These are phyloP conservation scores for Pythium chondricola DNA, from an alignment of 352 stramenopile genomes.

Conservation along the genomic window DNA sequence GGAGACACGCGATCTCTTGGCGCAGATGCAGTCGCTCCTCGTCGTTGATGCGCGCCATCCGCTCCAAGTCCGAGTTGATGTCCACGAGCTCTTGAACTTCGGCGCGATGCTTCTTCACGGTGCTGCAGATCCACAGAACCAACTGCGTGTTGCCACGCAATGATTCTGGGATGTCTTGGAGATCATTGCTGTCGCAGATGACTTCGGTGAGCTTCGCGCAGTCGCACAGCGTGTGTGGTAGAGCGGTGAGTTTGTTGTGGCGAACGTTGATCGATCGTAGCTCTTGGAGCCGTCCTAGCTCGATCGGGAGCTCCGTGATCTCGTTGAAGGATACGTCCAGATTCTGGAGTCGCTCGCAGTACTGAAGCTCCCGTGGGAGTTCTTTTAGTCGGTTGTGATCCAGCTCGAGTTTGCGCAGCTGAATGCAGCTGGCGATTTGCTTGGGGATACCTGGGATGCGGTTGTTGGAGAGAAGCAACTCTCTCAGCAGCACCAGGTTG, in stretches of 20 bases:
- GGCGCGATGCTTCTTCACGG: constrained; percentile 55
- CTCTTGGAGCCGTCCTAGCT: constrained; percentile 48
- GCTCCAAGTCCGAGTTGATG: constrained; percentile 72
- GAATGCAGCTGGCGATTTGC: constrained; percentile 49
- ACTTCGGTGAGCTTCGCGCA: constrained; percentile 48
- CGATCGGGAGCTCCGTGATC: constrained; percentile 34
- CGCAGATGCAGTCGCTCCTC: constrained; percentile 66
- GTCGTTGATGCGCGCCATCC: constrained; percentile 60
- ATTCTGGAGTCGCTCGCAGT: constrained; percentile 65
- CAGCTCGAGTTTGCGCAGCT: constrained; percentile 61
- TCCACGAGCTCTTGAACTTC: constrained; percentile 64
- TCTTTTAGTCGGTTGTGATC: constrained; percentile 64
- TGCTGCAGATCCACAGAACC: constrained; percentile 75
- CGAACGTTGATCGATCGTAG: constrained; percentile 58
- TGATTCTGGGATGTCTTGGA: constrained; percentile 59
- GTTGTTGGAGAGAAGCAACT: constrained; percentile 59
- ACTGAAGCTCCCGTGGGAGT: constrained; percentile 52
- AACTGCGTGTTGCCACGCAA: constrained; percentile 63
- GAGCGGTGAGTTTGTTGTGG: constrained; percentile 62
- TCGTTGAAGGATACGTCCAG: constrained; percentile 65
- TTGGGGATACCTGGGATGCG: constrained; percentile 42
- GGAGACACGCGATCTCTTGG: constrained; percentile 52
- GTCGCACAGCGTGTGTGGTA: constrained; percentile 71
- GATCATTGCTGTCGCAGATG: constrained; percentile 49
- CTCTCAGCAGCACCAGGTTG: constrained; percentile 57